A percentile compares a stretch with the other conserved stretches of the same genome.
These are phyloP conservation scores for Jatropha podagrica DNA, from an alignment of 441 rosid species.

Conservation along the genomic window DNA sequence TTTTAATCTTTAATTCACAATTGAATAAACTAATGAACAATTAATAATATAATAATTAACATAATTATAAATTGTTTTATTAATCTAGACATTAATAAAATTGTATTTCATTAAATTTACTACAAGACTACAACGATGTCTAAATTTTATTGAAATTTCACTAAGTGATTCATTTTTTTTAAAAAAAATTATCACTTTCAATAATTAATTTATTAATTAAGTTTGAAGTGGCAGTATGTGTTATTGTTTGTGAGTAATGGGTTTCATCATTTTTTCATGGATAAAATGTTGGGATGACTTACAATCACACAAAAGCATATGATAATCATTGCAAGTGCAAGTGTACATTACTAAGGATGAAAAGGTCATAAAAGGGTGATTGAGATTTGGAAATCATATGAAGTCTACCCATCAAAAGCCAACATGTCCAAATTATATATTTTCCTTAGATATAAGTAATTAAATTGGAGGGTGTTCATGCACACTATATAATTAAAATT, in stretches of 20 bases:
- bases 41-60: too few species aligned
- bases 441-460: neutral
- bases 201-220: too few species aligned
- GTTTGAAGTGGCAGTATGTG: too few species aligned
- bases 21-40: too few species aligned
- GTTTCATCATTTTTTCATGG: neutral
- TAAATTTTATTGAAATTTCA: too few species aligned
- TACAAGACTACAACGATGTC: too few species aligned
- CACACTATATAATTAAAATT: neutral
- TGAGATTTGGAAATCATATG: neutral
- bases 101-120: too few species aligned
- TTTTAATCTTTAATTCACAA: too few species aligned
- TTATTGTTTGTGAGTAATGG: neutral
- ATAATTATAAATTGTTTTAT: too few species aligned
- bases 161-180: too few species aligned
- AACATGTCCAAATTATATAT: conserved; percentile 6
- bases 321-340: neutral
- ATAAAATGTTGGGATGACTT: neutral
- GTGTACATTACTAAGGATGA: neutral
- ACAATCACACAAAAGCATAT: neutral
- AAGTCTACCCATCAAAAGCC: neutral
- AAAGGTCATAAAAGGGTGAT: neutral
- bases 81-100: too few species aligned
- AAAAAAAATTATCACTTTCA: too few species aligned
- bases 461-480: neutral